Evolutionary conservation across 352 stramenopile genomes (phyloP), one percentile per base, ranked within the genome.

Genomic region (Phytophthora megakarya): DNA sequence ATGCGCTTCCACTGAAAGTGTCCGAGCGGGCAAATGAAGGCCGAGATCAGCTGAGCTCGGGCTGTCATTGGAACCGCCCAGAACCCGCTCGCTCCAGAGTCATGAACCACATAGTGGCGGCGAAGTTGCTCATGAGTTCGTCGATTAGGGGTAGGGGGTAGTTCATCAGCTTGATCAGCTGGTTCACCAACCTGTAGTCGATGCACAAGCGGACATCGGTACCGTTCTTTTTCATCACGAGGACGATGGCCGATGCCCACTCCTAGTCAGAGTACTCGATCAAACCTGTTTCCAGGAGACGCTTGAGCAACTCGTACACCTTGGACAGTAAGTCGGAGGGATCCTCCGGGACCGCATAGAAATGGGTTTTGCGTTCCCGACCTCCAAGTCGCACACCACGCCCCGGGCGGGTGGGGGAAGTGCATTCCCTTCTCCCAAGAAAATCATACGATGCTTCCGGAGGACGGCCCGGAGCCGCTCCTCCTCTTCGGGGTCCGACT

Each of bases 311-410:
- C 3, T 58, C 49, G 4, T 58, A 58, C 15, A 58, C 49, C 2
- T 58, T 58, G 0, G 3, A 0, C 28, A 16, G 21, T 57, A 37
- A 1, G 37, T 8, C 0, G 35, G 21, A 18, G n/a, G n/a, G n/a
- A 57, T 32, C 15, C 13, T 23, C 5, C 35, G 21, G 6, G 33
- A 47, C 10, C 37, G n/a, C 22, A 40, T 35, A 19, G 49, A 21
- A 39, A 57, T 25, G 0, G 49, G 49, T 13, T 47, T 47, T 25
- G 49, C 35, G 5, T 57, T 22, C 1, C 49, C 49, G 0, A 57
- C 49, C 26, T 57, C 49, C 8, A 57, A 22, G 18, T 57, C 49
- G 18, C 49, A 57, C 1, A 57, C 49, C 5, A 57, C 49, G 12
- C 49, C 49, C 6, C 37, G 12, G 0, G 49, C 47, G 6, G 33